These are phyloP conservation scores for Musa beccarii DNA, from an alignment of 176 grass and related monocot genomes.

Conservation along the genomic window DNA sequence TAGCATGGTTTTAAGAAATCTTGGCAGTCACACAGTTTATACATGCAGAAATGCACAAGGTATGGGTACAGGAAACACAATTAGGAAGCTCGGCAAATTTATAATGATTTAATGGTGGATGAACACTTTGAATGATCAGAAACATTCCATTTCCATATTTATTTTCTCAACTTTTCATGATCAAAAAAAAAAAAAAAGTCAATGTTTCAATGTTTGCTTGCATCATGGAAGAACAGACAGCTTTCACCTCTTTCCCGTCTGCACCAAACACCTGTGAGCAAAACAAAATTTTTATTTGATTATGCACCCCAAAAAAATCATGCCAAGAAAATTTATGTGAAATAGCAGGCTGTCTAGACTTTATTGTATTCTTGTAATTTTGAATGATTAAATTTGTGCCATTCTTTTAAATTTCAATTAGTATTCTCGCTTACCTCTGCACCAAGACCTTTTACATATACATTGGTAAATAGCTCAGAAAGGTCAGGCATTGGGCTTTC, in stretches of 20 bases:
- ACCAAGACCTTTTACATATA: constrained; percentile 66
- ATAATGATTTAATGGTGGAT: too few species aligned
- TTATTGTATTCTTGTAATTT: too few species aligned
- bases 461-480: constrained; percentile 80
- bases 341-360: too few species aligned
- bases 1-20: too few species aligned
- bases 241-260: constrained; percentile 73
- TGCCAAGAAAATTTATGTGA: not conserved
- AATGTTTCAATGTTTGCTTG: not conserved
- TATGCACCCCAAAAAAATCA: not conserved
- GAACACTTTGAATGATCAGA: too few species aligned
- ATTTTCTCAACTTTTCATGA: not conserved
- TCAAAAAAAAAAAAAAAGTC: not conserved
- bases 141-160: too few species aligned
- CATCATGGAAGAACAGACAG: constrained; percentile 65
- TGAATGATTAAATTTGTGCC: not conserved
- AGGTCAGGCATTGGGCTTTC: constrained; percentile 75
- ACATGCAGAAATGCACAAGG: too few species aligned
- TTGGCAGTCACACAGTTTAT: too few species aligned
- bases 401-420: not conserved
- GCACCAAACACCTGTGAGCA: constrained; percentile 57
- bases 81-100: too few species aligned
- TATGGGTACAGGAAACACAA: too few species aligned
- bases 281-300: not conserved
- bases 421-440: constrained; percentile 42